phyloP scores from a whole-genome alignment of 306 rosid species.

The Cyclanthera cordifolia region DNA sequence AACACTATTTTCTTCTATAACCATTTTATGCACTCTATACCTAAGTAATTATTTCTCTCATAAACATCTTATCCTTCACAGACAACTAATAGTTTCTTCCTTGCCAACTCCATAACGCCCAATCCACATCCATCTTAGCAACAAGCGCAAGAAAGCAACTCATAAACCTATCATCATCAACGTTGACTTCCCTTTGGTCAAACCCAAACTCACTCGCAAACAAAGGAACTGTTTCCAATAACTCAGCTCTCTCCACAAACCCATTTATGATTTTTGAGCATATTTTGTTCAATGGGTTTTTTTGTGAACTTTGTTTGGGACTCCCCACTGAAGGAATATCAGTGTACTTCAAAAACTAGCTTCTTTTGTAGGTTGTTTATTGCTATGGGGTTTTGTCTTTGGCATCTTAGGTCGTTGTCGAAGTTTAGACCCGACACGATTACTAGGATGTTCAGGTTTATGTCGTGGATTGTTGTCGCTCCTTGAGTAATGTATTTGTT shows the following conservation, averaged over 20 bases:
- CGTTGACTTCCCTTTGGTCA: constrained; percentile 19
- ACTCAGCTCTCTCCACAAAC: constrained; percentile 30
- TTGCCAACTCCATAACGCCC: constrained; percentile 45
- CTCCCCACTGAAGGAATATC: constrained; percentile 27
- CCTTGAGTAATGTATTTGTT: constrained; percentile 29
- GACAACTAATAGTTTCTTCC: too few species aligned
- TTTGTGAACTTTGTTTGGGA: not conserved
- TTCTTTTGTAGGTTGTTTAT: constrained; percentile 23
- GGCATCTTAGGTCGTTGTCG: constrained; percentile 26
- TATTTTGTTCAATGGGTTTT: constrained; percentile 35
- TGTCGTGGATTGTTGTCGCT: constrained; percentile 23
- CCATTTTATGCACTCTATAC: too few species aligned
- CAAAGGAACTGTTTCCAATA: constrained; percentile 25
- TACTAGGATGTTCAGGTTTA: constrained; percentile 20
- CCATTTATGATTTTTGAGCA: constrained; percentile 24
- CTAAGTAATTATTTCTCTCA: too few species aligned
- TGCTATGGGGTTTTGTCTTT: constrained; percentile 16
- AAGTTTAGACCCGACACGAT: constrained; percentile 29
- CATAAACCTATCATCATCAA: constrained; percentile 17
- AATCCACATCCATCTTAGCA: constrained; percentile 34
- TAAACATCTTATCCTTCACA: too few species aligned
- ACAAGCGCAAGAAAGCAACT: constrained; percentile 33
- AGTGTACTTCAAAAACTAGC: constrained; percentile 32
- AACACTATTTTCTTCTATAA: too few species aligned
- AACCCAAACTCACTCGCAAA: constrained; percentile 35